These are phyloP conservation scores for Trifolium fragiferum DNA, from an alignment of 306 rosid genomes.

Conservation along the genomic window DNA sequence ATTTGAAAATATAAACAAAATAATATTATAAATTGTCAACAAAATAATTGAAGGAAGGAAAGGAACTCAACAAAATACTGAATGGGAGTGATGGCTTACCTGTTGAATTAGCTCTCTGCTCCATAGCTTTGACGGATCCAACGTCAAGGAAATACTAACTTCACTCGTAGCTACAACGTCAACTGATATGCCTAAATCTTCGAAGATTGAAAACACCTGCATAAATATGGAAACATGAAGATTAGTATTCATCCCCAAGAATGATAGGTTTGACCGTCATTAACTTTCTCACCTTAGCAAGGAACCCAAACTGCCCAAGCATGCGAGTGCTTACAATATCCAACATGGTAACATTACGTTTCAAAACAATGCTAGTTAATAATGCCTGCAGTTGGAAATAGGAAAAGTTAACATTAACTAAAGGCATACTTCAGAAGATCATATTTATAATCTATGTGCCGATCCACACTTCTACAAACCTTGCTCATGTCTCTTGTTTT, in stretches of 20 bases:
- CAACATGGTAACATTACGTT: slow-evolving; percentile 91
- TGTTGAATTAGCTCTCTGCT: slow-evolving; percentile 89
- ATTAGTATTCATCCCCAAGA: slow-evolving; percentile 23
- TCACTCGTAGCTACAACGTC: slow-evolving; percentile 91
- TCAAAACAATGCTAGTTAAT: slow-evolving; percentile 90
- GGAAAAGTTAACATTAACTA: slow-evolving; percentile 30
- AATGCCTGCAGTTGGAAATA: slow-evolving; percentile 69
- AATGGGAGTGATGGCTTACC: slow-evolving; percentile 50
- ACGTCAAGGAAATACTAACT: slow-evolving; percentile 84
- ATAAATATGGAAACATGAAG: slow-evolving; percentile 29
- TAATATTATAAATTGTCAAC: slow-evolving; percentile 19
- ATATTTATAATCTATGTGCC: slow-evolving; percentile 34
- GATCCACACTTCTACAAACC: slow-evolving; percentile 56
- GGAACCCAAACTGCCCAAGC: slow-evolving; percentile 97
- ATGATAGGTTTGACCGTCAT: slow-evolving; percentile 11
- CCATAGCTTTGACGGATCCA: slow-evolving; percentile 94
- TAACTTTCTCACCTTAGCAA: slow-evolving; percentile 78
- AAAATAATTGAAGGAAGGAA: slow-evolving; percentile 25
- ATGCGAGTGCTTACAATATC: slow-evolving; percentile 97
- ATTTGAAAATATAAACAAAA: background rate
- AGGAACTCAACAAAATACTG: slow-evolving; percentile 32
- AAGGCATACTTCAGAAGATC: slow-evolving; percentile 20
- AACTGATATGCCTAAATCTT: slow-evolving; percentile 85
- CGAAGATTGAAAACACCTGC: slow-evolving; percentile 88
- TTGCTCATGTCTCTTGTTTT: slow-evolving; percentile 88